Evolutionary conservation across 108 stramenopile species (phyloP).

Genomic region (Nitzschia sp.): DNA sequence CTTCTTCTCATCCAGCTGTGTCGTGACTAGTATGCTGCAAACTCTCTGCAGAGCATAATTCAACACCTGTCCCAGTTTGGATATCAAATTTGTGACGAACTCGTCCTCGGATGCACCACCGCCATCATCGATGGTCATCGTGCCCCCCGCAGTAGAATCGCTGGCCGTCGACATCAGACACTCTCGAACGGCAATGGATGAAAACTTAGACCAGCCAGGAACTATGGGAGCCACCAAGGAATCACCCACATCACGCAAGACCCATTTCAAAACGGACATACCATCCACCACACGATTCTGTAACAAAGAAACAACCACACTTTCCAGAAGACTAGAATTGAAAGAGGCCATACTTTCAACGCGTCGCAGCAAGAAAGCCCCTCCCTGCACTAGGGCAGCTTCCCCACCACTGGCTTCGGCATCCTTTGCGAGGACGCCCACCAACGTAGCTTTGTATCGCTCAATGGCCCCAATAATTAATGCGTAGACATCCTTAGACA

Average conservation of each 20-base stretch:
- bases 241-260: slow-evolving; percentile 40
- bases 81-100: slow-evolving; percentile 15
- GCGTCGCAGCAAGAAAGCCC: slow-evolving; percentile 39
- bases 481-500: slow-evolving; percentile 42
- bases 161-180: slow-evolving; percentile 46
- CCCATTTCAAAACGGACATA: slow-evolving; percentile 55
- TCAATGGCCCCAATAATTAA: slow-evolving; percentile 36
- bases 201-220: slow-evolving; percentile 55
- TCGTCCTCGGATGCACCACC: slow-evolving; percentile 25
- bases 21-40: slow-evolving; percentile 36
- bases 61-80: slow-evolving; percentile 28
- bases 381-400: slow-evolving; percentile 43
- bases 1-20: slow-evolving; percentile 20
- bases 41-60: slow-evolving; percentile 49
- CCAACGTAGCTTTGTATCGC: slow-evolving; percentile 47
- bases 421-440: slow-evolving; percentile 52
- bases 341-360: slow-evolving; percentile 36
- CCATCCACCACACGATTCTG: slow-evolving; percentile 40
- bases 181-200: slow-evolving; percentile 39
- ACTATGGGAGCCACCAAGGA: slow-evolving; percentile 1
- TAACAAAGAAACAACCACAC: slow-evolving; percentile 41
- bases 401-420: slow-evolving; percentile 49
- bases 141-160: slow-evolving; percentile 38
- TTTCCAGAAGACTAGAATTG: slow-evolving; percentile 29
- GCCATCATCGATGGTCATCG: slow-evolving; percentile 32